Percentiles rank a stretch among this genome's conserved stretches.
phyloP scores from a whole-genome alignment of 768 basidiomycete species.

The Megacollybia marginata region DNA sequence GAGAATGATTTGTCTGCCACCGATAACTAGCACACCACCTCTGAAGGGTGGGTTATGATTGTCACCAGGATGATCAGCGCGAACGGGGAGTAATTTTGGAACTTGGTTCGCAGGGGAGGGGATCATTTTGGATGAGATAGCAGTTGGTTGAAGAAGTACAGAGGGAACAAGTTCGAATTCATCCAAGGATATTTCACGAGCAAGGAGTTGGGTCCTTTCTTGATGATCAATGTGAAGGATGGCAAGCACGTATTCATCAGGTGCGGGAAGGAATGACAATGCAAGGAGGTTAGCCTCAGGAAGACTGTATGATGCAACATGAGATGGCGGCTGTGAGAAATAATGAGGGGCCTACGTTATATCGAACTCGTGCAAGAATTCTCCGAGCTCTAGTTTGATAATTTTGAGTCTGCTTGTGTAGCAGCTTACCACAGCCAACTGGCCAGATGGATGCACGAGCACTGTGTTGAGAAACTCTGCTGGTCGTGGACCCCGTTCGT shows the following conservation, averaged over 20 bases:
- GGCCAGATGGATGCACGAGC: slow-evolving; percentile 57
- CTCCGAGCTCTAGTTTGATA: slow-evolving; percentile 47
- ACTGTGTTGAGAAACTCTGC: slow-evolving; percentile 71
- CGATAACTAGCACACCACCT: slow-evolving; percentile 70
- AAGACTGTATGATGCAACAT: slow-evolving; percentile 30
- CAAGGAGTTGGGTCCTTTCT: slow-evolving; percentile 53
- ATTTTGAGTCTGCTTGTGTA: slow-evolving; percentile 69
- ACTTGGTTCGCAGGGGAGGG: slow-evolving; percentile 31
- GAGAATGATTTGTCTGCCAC: slow-evolving; percentile 56
- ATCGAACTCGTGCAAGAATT: slow-evolving; percentile 51
- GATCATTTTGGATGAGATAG: slow-evolving; percentile 42
- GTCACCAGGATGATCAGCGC: slow-evolving; percentile 19
- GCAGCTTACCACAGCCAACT: slow-evolving; percentile 53
- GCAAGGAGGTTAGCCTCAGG: slow-evolving; percentile 64
- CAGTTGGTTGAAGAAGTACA: slow-evolving; percentile 40
- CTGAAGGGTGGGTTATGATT: slow-evolving; percentile 26
- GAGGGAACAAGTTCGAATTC: slow-evolving; percentile 50
- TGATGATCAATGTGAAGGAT: slow-evolving; percentile 63
- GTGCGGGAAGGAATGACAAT: slow-evolving; percentile 50
- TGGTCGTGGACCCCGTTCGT: slow-evolving; percentile 47
- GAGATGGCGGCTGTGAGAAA: not conserved
- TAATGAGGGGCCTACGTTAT: slow-evolving; percentile 42
- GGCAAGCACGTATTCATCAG: slow-evolving; percentile 45
- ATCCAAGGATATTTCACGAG: slow-evolving; percentile 45
- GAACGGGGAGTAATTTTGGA: slow-evolving; percentile 35